A percentile compares a stretch with the other conserved stretches of the same genome.
These are phyloP conservation scores for Camellia oleifera DNA, from an alignment of 179 eudicot genomes.

Conservation along the genomic window DNA sequence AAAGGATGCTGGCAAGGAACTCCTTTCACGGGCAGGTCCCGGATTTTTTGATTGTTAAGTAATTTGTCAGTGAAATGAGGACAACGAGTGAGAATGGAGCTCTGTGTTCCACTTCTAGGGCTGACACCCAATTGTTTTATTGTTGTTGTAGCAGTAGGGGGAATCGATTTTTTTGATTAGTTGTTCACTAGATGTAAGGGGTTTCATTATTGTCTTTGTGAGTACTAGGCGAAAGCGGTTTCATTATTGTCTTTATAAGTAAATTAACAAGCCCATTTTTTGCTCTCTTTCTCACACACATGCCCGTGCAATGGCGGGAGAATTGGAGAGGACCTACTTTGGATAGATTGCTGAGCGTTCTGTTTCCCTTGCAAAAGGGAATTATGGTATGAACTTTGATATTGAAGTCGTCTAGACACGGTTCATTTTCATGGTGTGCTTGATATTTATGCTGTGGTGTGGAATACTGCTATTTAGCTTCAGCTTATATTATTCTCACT, in stretches of 20 bases:
- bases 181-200: background rate
- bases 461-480: too few species aligned
- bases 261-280: conserved; percentile 4
- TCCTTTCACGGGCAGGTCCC: conserved; percentile 77
- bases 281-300: background rate
- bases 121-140: background rate
- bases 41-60: conserved; percentile 59
- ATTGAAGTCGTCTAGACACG: too few species aligned
- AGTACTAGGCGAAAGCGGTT: background rate
- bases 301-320: too few species aligned
- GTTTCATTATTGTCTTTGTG: conserved; percentile 6
- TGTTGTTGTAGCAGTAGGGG: conserved; percentile 7
- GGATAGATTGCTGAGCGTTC: too few species aligned
- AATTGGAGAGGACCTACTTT: too few species aligned
- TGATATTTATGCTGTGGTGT: too few species aligned
- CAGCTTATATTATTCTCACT: background rate
- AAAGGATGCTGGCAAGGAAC: conserved; percentile 89
- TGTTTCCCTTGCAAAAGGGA: background rate
- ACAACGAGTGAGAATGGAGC: background rate
- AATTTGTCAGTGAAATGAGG: background rate
- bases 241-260: conserved; percentile 8
- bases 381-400: too few species aligned
- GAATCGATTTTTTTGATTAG: background rate
- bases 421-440: too few species aligned
- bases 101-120: background rate